Evolutionary conservation across 2,329 filamentous ascomycete genomes (phyloP), one percentile per base, ranked within the genome.

Genomic region (Trichophyton mentagrophytes): DNA sequence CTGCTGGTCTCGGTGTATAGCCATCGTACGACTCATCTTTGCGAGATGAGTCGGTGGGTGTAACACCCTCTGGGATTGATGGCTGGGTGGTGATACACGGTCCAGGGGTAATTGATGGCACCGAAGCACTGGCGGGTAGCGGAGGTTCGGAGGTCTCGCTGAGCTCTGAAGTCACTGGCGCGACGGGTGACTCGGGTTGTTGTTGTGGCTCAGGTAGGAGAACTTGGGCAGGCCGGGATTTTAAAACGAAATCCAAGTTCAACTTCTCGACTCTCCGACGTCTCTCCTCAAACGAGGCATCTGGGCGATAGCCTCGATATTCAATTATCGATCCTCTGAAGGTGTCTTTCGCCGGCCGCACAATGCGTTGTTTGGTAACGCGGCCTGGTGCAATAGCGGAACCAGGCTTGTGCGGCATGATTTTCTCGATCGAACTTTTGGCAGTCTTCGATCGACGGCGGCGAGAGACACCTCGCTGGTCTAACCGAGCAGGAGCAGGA

Each of bases 361-460:
- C 55, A 20, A 15, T 42, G 30, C 55, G 55, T 15, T 57, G 55
- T 42, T 57, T 57, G 55, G 55, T 57, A 38, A 57, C 55, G 55
- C 55, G 55, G 33, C 55, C 55, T 57, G 55, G 55, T 38, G 38
- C 9, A 57, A 57, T 42, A 30, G n/a, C 30, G 17, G 8, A 13
- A 42, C 55, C 55, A 22, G 55, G 33, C 55, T 27, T 38, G 15
- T 17, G 55, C 27, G 17, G 33, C 17, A n/a, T 38, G 33, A 42
- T 57, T 42, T 42, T 57, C 15, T 42, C 17, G 20, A 57, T 57
- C 33, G 55, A 57, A 30, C 38, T 57, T 42, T 57, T 57, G 17
- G 38, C 15, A 9, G 30, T 30, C 55, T 57, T 57, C 33, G 55
- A 57, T 30, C 49, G 49, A 8, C n/a, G 22, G 49, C 49, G 49